Percentiles rank a stretch among this genome's conserved stretches.
Evolutionary conservation across 768 basidiomycete species (phyloP).

Genomic region (Pholiota conissans): DNA sequence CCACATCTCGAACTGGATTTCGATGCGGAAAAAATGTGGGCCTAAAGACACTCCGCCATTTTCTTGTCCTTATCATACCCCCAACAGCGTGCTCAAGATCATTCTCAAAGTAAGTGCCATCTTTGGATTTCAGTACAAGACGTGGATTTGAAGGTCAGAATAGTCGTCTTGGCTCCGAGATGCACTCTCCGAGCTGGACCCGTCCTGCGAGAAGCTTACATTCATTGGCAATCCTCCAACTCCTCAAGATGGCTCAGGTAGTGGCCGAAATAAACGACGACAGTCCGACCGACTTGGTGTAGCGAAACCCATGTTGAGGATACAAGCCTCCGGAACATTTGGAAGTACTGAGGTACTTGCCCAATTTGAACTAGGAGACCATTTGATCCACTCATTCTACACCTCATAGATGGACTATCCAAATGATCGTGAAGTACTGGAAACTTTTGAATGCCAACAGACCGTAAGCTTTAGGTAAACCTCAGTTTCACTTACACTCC

Average conservation of each 20-base stretch:
- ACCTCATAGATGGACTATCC: constrained; percentile 91
- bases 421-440: constrained; percentile 87
- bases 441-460: constrained; percentile 80
- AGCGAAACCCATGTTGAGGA: constrained; percentile 69
- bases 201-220: constrained; percentile 82
- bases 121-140: not conserved
- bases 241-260: constrained; percentile 18
- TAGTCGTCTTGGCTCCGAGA: constrained; percentile 92
- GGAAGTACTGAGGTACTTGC: constrained; percentile 77
- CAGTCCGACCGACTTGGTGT: constrained; percentile 6
- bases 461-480: constrained; percentile 69
- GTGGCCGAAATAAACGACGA: constrained; percentile 24
- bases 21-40: constrained; percentile 61
- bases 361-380: not conserved
- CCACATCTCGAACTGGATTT: constrained; percentile 80
- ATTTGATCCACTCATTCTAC: not conserved
- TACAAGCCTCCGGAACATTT: constrained; percentile 79
- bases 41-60: not conserved
- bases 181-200: constrained; percentile 87
- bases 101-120: constrained; percentile 70
- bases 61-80: not conserved
- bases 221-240: constrained; percentile 74
- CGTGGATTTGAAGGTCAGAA: not conserved
- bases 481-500: no score
- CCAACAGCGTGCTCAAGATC: constrained; percentile 72